Conservation (phyloP, 2,329 filamentous ascomycete genomes). For the Pyricularia sp. region DNA sequence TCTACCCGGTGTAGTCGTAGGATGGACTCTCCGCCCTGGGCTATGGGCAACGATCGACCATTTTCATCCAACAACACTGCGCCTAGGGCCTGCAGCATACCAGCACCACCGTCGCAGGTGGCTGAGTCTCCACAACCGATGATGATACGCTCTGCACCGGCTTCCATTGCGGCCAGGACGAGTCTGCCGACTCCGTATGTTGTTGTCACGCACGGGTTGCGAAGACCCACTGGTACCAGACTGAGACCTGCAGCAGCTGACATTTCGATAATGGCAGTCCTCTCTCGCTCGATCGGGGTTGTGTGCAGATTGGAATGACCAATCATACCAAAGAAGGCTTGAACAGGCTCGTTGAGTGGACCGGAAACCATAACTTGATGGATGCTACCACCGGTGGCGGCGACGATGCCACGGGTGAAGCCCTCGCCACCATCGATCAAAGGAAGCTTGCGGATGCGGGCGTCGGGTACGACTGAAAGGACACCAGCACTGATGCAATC, state of each 20-base stretch:
- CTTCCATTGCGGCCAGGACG: constrained; percentile 29
- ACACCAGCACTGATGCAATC: constrained; percentile 36
- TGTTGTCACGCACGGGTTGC: constrained; percentile 34
- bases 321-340: constrained; percentile 31
- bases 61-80: constrained; percentile 26
- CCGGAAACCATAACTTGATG: constrained; percentile 25
- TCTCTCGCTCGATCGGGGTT: constrained; percentile 1
- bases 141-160: constrained; percentile 30
- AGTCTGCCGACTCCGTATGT: constrained; percentile 38
- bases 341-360: constrained; percentile 25
- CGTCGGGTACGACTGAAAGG: constrained; percentile 26
- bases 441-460: constrained; percentile 31
- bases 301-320: neutral
- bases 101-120: constrained; percentile 38
- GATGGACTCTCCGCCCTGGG: constrained; percentile 23
- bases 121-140: constrained; percentile 41
- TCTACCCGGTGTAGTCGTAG: neutral
- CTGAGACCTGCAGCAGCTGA: constrained; percentile 38
- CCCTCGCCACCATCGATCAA: constrained; percentile 40
- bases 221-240: constrained; percentile 28
- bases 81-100: constrained; percentile 40
- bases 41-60: constrained; percentile 22
- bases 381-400: constrained; percentile 26
- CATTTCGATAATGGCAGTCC: constrained; percentile 37
- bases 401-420: constrained; percentile 32